phyloP scores from a whole-genome alignment of 176 grass and related monocot species.

The Aegilops bicornis region DNA sequence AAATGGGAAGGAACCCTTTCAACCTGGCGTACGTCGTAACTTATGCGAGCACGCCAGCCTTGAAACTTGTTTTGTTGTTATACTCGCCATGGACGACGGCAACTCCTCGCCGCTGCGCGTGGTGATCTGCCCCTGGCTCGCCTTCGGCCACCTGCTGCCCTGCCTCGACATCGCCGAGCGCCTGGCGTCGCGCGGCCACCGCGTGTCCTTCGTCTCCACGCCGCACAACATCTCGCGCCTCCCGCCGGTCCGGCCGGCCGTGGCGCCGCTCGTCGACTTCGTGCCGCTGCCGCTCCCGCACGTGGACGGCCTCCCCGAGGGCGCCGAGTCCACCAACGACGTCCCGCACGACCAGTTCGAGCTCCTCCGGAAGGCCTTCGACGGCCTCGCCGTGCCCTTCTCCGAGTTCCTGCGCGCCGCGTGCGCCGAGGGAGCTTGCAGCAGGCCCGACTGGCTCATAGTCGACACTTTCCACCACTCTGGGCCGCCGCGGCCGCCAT shows the following conservation, averaged over 20 bases:
- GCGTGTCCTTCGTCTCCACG: background rate
- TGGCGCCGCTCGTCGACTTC: background rate
- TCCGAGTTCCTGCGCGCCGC: background rate
- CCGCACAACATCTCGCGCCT: conserved; percentile 14
- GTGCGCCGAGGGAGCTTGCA: background rate
- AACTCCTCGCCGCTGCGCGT: background rate
- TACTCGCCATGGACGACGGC: background rate
- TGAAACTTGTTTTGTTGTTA: too few species aligned
- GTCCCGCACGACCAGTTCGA: background rate
- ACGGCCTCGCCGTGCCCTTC: background rate
- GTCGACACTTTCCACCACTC: background rate
- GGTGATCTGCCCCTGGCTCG: conserved; percentile 9
- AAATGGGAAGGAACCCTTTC: too few species aligned
- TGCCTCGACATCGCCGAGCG: conserved; percentile 1
- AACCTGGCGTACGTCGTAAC: too few species aligned
- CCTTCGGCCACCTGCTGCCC: conserved; percentile 12
- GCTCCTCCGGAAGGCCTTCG: conserved; percentile 10
- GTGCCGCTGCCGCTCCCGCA: background rate
- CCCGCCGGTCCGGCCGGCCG: background rate
- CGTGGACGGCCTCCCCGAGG: background rate
- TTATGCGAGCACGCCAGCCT: too few species aligned
- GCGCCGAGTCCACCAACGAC: conserved; percentile 1
- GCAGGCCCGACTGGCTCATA: background rate
- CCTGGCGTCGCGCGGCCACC: background rate
- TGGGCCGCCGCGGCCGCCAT: background rate